phyloP scores from a whole-genome alignment of 257 asterid genomes.

The Linderniella brevidens region DNA sequence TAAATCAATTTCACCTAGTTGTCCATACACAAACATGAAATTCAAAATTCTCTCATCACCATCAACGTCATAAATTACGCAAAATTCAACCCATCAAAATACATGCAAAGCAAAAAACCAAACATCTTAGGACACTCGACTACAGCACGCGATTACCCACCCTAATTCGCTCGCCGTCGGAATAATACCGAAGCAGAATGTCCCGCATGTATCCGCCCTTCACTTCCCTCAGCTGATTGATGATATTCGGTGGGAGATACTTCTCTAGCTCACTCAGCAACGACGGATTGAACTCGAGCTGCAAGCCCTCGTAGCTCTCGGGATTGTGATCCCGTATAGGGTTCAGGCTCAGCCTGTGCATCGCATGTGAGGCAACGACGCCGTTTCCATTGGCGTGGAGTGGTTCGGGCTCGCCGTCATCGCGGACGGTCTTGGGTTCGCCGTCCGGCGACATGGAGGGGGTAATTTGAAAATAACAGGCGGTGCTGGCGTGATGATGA shows the following conservation, averaged over 20 bases:
- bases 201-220: slow-evolving; percentile 63
- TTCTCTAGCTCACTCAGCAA: slow-evolving; percentile 77
- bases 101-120: too few relatives aligned
- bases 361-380: slow-evolving; percentile 15
- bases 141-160: slow-evolving; percentile 17
- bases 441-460: too few relatives aligned
- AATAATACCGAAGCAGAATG: slow-evolving; percentile 65
- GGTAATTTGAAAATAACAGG: too few relatives aligned
- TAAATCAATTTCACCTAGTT: too few relatives aligned
- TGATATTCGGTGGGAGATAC: slow-evolving; percentile 56
- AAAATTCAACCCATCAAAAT: too few relatives aligned
- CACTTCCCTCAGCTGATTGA: slow-evolving; percentile 41
- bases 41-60: too few relatives aligned
- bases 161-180: slow-evolving; percentile 69
- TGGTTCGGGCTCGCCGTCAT: slow-evolving; percentile 4
- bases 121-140: too few relatives aligned
- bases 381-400: slow-evolving; percentile 2
- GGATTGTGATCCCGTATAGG: slow-evolving; percentile 66
- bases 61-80: too few relatives aligned
- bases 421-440: too few relatives aligned
- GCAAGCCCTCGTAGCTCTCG: slow-evolving; percentile 62
- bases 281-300: slow-evolving; percentile 66
- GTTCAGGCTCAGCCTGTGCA: slow-evolving; percentile 48
- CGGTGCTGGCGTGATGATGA: too few relatives aligned
- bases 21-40: too few relatives aligned